Evolutionary conservation across 2,329 filamentous ascomycete species (phyloP).

Genomic region (Botrytis fabae): DNA sequence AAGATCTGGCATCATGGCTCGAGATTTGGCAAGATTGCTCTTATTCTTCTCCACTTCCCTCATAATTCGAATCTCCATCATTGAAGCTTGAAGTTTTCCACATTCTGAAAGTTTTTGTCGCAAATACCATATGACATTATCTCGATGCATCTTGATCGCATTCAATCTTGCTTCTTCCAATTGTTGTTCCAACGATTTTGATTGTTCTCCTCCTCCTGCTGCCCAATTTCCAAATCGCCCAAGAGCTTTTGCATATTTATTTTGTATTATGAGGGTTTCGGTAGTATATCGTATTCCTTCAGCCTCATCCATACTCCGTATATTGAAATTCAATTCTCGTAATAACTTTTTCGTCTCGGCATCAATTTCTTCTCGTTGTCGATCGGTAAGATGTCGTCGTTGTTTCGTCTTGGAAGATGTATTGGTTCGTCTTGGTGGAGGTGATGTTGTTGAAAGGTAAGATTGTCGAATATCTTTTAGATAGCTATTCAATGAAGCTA

Average conservation of each 20-base stretch:
- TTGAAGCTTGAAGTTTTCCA: conserved; percentile 75
- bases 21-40: conserved; percentile 75
- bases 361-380: conserved; percentile 83
- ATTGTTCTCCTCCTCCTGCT: conserved; percentile 59
- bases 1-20: conserved; percentile 40
- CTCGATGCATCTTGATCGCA: conserved; percentile 68
- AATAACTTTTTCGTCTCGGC: conserved; percentile 82
- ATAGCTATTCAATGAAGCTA: conserved; percentile 75
- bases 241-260: conserved; percentile 65
- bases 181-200: conserved; percentile 66
- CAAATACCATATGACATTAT: conserved; percentile 82
- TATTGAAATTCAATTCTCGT: conserved; percentile 79
- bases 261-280: conserved; percentile 66
- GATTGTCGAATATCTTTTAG: conserved; percentile 81
- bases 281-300: conserved; percentile 81
- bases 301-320: conserved; percentile 76
- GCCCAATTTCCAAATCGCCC: conserved; percentile 66
- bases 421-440: conserved; percentile 53
- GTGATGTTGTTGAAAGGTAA: conserved; percentile 84
- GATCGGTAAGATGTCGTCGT: conserved; percentile 61
- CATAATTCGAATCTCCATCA: conserved; percentile 88
- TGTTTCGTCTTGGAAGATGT: conserved; percentile 35
- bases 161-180: conserved; percentile 69
- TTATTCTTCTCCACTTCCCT: conserved; percentile 87
- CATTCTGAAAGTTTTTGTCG: conserved; percentile 73